These are phyloP conservation scores for Bryoerythrophyllum caledonicum DNA, from an alignment of 225 moss, liverwort and hornwort genomes.

Conservation along the genomic window DNA sequence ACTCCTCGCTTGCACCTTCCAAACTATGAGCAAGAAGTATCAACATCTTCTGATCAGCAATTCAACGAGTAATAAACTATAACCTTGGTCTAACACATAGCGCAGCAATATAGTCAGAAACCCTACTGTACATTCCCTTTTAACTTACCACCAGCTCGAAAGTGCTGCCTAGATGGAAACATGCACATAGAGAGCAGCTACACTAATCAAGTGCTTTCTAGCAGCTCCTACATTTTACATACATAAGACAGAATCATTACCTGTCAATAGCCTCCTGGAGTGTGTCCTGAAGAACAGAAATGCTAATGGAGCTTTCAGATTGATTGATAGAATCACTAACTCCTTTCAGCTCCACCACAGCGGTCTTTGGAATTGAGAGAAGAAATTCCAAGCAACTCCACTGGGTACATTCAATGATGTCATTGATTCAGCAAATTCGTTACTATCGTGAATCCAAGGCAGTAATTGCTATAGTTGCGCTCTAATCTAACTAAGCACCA, in stretches of 20 bases:
- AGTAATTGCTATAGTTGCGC: neutral
- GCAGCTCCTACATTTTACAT: constrained; percentile 2
- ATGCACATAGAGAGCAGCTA: constrained; percentile 1
- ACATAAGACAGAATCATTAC: constrained; percentile 25
- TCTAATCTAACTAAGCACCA: neutral
- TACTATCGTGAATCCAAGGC: neutral
- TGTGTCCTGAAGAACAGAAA: constrained; percentile 44
- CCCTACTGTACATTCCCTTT: neutral
- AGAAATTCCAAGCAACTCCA: constrained; percentile 77
- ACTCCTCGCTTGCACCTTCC: constrained; percentile 81
- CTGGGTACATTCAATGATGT: constrained; percentile 35
- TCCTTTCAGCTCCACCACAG: constrained; percentile 33
- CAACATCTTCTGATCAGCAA: constrained; percentile 20
- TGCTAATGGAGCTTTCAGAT: constrained; percentile 49
- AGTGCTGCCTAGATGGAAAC: neutral
- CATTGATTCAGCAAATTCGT: constrained; percentile 18
- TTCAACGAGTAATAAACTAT: neutral
- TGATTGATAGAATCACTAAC: constrained; percentile 19
- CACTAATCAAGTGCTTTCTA: neutral
- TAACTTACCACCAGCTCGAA: neutral
- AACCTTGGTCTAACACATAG: constrained; percentile 5
- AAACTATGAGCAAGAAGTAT: constrained; percentile 50
- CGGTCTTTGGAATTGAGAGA: constrained; percentile 61
- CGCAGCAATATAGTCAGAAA: constrained; percentile 1
- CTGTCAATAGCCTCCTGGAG: constrained; percentile 67